A percentile compares a stretch with the other conserved stretches of the same genome.
phyloP scores from a whole-genome alignment of 371 early-diverging fungal species.

The Mortierella sp. region DNA sequence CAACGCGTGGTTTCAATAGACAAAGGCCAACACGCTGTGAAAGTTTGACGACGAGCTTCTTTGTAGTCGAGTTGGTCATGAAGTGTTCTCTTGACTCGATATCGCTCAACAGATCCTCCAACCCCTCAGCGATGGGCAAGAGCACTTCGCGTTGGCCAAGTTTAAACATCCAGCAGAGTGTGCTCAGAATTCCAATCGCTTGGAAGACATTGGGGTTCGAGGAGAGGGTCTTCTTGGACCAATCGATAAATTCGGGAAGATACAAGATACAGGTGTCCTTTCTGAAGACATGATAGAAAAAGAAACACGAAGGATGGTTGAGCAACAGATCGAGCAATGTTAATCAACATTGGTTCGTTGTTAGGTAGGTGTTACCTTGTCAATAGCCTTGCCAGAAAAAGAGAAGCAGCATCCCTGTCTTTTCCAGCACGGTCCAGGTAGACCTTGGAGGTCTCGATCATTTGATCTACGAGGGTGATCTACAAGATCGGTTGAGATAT shows the following conservation, averaged over 20 bases:
- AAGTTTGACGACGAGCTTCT: slow-evolving; percentile 86
- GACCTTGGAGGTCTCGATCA: slow-evolving; percentile 65
- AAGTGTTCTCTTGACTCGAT: slow-evolving; percentile 68
- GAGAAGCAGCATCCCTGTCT: slow-evolving; percentile 88
- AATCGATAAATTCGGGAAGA: slow-evolving; percentile 54
- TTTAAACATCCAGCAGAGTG: slow-evolving; percentile 80
- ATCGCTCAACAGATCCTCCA: slow-evolving; percentile 64
- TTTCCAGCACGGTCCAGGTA: slow-evolving; percentile 78
- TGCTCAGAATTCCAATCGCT: slow-evolving; percentile 70
- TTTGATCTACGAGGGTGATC: slow-evolving; percentile 65
- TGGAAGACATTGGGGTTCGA: slow-evolving; percentile 30
- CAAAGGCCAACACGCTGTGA: slow-evolving; percentile 87
- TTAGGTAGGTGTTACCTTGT: slow-evolving; percentile 65
- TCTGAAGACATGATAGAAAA: slow-evolving; percentile 16
- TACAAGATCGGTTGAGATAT: slow-evolving; percentile 18
- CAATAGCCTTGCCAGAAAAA: slow-evolving; percentile 84
- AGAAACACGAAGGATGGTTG: neutral
- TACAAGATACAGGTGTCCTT: slow-evolving; percentile 45
- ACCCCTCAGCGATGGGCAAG: slow-evolving; percentile 67
- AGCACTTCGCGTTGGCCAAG: slow-evolving; percentile 74
- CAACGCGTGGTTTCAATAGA: slow-evolving; percentile 77
- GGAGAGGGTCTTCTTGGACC: slow-evolving; percentile 32
- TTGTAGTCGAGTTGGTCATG: slow-evolving; percentile 77
- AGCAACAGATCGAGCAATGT: neutral
- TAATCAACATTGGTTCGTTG: neutral